These are phyloP conservation scores for Exophiala aquamarina DNA, from an alignment of 2,329 filamentous ascomycete species.

Conservation along the genomic window DNA sequence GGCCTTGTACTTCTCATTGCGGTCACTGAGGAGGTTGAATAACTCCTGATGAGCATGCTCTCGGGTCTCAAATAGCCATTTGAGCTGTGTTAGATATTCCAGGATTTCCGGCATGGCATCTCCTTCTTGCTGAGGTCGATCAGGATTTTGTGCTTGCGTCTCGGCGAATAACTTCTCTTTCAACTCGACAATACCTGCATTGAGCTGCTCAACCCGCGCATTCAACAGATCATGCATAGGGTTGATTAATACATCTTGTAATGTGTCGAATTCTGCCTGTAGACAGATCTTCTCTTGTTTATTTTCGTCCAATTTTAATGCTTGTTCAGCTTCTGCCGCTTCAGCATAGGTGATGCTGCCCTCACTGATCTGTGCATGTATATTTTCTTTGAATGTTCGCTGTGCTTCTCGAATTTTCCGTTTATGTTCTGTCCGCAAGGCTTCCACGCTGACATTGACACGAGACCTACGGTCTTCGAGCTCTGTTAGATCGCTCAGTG, in stretches of 20 bases:
- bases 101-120: slow-evolving; percentile 92
- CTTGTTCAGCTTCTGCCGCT: slow-evolving; percentile 76
- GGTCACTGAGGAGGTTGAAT: slow-evolving; percentile 79
- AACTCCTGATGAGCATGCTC: slow-evolving; percentile 82
- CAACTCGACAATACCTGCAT: slow-evolving; percentile 74
- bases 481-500: slow-evolving; percentile 71
- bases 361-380: slow-evolving; percentile 75
- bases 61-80: slow-evolving; percentile 96
- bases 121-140: slow-evolving; percentile 89
- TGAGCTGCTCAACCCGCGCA: slow-evolving; percentile 70
- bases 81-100: slow-evolving; percentile 90
- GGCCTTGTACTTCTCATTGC: slow-evolving; percentile 81
- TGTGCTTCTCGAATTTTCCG: slow-evolving; percentile 59
- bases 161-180: slow-evolving; percentile 71
- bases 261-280: slow-evolving; percentile 79
- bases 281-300: slow-evolving; percentile 69
- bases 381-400: slow-evolving; percentile 67
- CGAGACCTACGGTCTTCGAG: slow-evolving; percentile 64
- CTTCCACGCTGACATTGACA: slow-evolving; percentile 51
- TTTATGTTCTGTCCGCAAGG: slow-evolving; percentile 54
- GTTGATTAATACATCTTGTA: slow-evolving; percentile 78
- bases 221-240: slow-evolving; percentile 80
- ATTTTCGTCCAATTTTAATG: slow-evolving; percentile 69
- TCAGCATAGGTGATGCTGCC: slow-evolving; percentile 81
- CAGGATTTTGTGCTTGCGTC: slow-evolving; percentile 67